Evolutionary conservation across 2,329 filamentous ascomycete species (phyloP).

Genomic region (Mollisia scopiformis): DNA sequence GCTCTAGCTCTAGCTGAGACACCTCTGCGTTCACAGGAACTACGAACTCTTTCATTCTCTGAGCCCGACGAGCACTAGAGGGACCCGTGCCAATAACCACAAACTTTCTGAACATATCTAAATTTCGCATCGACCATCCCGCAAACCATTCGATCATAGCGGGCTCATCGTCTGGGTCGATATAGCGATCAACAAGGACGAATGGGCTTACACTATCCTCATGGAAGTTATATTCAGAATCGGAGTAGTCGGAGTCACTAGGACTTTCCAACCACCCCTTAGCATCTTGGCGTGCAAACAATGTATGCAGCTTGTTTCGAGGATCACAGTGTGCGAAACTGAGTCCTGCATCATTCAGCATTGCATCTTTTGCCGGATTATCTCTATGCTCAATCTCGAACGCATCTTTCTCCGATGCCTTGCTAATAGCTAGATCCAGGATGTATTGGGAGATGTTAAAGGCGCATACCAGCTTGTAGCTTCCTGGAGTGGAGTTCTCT

Average conservation of each 20-base stretch:
- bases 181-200: slow-evolving; percentile 48
- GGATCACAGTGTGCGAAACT: slow-evolving; percentile 28
- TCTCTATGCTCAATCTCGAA: slow-evolving; percentile 24
- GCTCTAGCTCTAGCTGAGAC: neutral
- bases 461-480: slow-evolving; percentile 27
- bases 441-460: slow-evolving; percentile 32
- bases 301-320: slow-evolving; percentile 26
- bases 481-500: slow-evolving; percentile 17
- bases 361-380: slow-evolving; percentile 30
- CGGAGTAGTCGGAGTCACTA: slow-evolving; percentile 10
- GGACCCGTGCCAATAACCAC: slow-evolving; percentile 50
- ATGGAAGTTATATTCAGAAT: slow-evolving; percentile 17
- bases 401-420: slow-evolving; percentile 29
- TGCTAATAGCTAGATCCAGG: slow-evolving; percentile 33
- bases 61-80: slow-evolving; percentile 1
- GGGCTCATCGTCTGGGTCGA: slow-evolving; percentile 63
- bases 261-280: slow-evolving; percentile 7
- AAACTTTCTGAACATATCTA: slow-evolving; percentile 58
- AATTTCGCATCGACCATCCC: slow-evolving; percentile 54
- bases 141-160: slow-evolving; percentile 66
- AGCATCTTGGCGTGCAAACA: slow-evolving; percentile 19
- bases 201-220: slow-evolving; percentile 40
- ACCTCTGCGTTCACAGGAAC: neutral
- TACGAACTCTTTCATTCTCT: slow-evolving; percentile 1
- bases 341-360: slow-evolving; percentile 26